Percentiles rank a stretch among this genome's conserved stretches.
Evolutionary conservation across 805 yeast species (phyloP).

Genomic region (Cyberlindnera galapagoensis): DNA sequence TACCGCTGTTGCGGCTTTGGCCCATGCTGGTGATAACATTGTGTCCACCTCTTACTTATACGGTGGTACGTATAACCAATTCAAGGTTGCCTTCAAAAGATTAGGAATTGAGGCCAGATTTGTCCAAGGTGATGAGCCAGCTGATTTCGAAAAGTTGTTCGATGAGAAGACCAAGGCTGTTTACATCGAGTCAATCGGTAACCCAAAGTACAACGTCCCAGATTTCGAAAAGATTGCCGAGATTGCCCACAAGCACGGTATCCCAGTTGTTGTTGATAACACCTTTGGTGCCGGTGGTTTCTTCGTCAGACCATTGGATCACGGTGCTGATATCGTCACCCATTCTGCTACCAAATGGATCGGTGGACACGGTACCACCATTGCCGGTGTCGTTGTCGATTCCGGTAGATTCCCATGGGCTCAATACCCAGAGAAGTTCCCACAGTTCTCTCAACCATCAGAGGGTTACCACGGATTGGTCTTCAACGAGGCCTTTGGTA

Average conservation of each 20-base stretch:
- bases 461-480: conserved; percentile 91
- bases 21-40: conserved; percentile 85
- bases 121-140: conserved; percentile 73
- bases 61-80: conserved; percentile 96
- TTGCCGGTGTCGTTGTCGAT: conserved; percentile 87
- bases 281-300: conserved; percentile 97
- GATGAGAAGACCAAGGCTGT: conserved; percentile 87
- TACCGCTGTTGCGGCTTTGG: conserved; percentile 73
- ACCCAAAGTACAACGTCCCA: conserved; percentile 89
- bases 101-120: conserved; percentile 82
- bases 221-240: conserved; percentile 74
- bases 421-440: conserved; percentile 78
- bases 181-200: conserved; percentile 85
- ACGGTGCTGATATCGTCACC: conserved; percentile 86
- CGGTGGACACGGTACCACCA: conserved; percentile 94
- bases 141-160: conserved; percentile 62
- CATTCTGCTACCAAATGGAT: conserved; percentile 98
- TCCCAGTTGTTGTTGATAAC: conserved; percentile 90
- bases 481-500: conserved; percentile 76
- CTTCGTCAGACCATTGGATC: conserved; percentile 75
- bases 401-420: conserved; percentile 92
- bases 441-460: conserved; percentile 85
- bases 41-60: conserved; percentile 81
- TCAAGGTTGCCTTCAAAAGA: conserved; percentile 86
- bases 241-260: conserved; percentile 78